Conservation (phyloP, 2,329 filamentous ascomycete genomes). For the Blumeria graminis region DNA sequence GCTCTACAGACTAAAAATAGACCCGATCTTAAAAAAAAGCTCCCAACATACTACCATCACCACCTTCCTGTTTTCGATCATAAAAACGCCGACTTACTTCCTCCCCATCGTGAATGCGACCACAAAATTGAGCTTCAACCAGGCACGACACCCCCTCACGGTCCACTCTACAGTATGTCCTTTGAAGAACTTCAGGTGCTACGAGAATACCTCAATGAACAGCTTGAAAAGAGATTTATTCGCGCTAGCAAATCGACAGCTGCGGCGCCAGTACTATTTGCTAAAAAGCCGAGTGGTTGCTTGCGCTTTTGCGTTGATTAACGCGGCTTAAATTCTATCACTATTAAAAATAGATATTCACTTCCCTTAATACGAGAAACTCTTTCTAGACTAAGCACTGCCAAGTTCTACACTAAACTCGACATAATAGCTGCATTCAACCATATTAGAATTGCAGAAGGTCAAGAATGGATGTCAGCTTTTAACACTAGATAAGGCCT, state of each 20-base stretch:
- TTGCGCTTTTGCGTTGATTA: background rate
- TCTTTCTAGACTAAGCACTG: background rate
- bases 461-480: background rate
- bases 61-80: background rate
- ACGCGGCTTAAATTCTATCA: background rate
- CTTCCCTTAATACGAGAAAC: background rate
- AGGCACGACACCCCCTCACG: background rate
- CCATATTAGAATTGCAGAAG: background rate
- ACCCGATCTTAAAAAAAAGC: background rate
- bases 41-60: background rate
- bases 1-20: too few relatives aligned
- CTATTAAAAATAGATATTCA: background rate
- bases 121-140: background rate
- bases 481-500: background rate
- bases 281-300: background rate
- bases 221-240: background rate
- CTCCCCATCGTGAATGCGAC: background rate
- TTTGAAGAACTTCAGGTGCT: background rate
- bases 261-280: background rate
- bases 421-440: slow-evolving; percentile 1
- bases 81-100: background rate
- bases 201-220: background rate
- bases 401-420: slow-evolving; percentile 1
- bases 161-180: background rate
- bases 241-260: background rate